Conservation (phyloP, 2,329 filamentous ascomycete genomes). For the Geoglossum cookeanum region DNA sequence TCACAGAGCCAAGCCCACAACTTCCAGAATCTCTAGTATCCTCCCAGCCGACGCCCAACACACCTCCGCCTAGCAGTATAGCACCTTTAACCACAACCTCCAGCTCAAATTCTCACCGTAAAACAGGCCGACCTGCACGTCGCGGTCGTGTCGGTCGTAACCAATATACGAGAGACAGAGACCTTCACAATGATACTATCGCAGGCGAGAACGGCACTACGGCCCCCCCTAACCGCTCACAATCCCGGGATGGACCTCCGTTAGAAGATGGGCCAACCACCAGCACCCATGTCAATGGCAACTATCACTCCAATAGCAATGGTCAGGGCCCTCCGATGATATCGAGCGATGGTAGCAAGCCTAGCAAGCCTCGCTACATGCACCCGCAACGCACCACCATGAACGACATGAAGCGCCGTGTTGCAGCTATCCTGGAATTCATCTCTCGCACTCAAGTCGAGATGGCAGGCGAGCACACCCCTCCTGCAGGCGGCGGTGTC, state of each 20-base stretch:
- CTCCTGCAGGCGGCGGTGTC: conserved; percentile 24
- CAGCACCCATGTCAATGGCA: not conserved
- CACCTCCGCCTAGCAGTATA: conserved; percentile 12
- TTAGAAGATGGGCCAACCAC: conserved; percentile 9
- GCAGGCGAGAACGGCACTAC: conserved; percentile 18
- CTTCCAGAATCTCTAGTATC: not conserved
- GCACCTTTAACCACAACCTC: conserved; percentile 17
- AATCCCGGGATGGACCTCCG: conserved; percentile 20
- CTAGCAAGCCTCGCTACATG: conserved; percentile 39
- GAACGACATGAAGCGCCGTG: conserved; percentile 73
- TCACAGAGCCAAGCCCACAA: not conserved
- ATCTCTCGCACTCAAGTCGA: conserved; percentile 80
- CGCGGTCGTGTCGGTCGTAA: conserved; percentile 53
- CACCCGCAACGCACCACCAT: conserved; percentile 47
- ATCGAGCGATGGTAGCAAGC: conserved; percentile 24
- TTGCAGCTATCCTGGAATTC: conserved; percentile 70
- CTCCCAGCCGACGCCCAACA: conserved; percentile 5
- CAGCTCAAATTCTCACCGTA: conserved; percentile 31
- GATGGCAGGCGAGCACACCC: conserved; percentile 43
- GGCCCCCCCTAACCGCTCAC: conserved; percentile 35
- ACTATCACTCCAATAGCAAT: conserved; percentile 24
- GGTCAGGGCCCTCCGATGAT: conserved; percentile 23
- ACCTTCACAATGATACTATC: conserved; percentile 25
- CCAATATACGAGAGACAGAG: conserved; percentile 64
- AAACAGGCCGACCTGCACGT: conserved; percentile 44